A percentile compares a stretch with the other conserved stretches of the same genome.
Conservation (phyloP, 1,139 yeast species). For the Kurtzmaniella natalensis region DNA sequence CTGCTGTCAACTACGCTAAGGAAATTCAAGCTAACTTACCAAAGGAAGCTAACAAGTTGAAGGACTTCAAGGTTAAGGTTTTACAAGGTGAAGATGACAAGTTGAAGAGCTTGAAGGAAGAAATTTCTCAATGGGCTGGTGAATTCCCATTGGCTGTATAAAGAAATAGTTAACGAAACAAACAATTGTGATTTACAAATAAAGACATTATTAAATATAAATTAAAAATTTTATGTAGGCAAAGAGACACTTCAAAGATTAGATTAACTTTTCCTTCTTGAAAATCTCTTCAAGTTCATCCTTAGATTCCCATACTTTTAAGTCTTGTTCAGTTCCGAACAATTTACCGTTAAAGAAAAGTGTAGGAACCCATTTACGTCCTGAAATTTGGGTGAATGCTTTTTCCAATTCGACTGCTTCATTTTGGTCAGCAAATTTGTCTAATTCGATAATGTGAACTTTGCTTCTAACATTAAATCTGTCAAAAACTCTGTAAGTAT, state of each 20-base stretch:
- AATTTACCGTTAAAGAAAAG: conserved; percentile 59
- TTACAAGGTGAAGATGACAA: conserved; percentile 64
- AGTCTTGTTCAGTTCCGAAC: conserved; percentile 55
- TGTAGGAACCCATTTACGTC: conserved; percentile 71
- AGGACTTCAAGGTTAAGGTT: conserved; percentile 84
- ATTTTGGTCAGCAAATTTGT: conserved; percentile 42
- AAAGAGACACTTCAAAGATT: neutral
- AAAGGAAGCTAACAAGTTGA: conserved; percentile 84
- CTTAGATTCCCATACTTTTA: conserved; percentile 39
- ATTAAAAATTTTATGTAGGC: neutral
- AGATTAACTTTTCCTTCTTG: conserved; percentile 33
- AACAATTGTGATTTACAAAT: neutral
- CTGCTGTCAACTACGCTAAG: conserved; percentile 75
- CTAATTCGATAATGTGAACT: conserved; percentile 56
- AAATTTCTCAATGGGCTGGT: conserved; percentile 88
- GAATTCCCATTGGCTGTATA: conserved; percentile 86
- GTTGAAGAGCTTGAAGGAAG: conserved; percentile 63
- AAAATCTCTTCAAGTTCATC: conserved; percentile 42
- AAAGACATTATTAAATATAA: neutral
- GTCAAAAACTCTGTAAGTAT: conserved; percentile 52
- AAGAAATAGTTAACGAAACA: conserved; percentile 8
- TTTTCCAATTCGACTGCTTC: conserved; percentile 55
- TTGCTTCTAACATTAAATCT: conserved; percentile 46
- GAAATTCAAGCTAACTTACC: conserved; percentile 73
- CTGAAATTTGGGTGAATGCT: conserved; percentile 57